phyloP scores from a whole-genome alignment of 2,329 filamentous ascomycete genomes.

The Talaromyces verruculosus region DNA sequence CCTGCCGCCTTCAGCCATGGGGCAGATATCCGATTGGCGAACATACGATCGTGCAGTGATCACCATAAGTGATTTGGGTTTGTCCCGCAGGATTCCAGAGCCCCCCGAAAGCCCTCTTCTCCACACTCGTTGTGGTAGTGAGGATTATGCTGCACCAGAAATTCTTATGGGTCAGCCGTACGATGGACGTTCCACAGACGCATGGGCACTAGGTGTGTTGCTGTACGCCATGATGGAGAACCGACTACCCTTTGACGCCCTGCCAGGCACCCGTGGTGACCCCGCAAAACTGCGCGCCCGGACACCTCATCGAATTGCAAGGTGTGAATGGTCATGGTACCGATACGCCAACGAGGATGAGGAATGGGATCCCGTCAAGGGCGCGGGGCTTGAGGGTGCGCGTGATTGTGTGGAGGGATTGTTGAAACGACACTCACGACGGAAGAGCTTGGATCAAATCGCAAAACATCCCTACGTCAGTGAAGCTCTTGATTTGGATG shows the following conservation, averaged over 20 bases:
- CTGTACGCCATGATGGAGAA: slow-evolving; percentile 92
- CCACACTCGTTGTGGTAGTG: slow-evolving; percentile 90
- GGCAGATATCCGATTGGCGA: slow-evolving; percentile 67
- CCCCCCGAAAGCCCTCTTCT: slow-evolving; percentile 77
- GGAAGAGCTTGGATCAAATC: slow-evolving; percentile 74
- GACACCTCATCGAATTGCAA: slow-evolving; percentile 89
- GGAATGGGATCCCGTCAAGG: slow-evolving; percentile 74
- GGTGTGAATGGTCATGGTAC: slow-evolving; percentile 94
- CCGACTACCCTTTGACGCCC: slow-evolving; percentile 88
- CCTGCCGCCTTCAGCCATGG: slow-evolving; percentile 66
- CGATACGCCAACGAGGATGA: slow-evolving; percentile 80
- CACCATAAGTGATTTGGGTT: slow-evolving; percentile 86
- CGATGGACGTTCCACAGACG: slow-evolving; percentile 86
- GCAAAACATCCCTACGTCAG: slow-evolving; percentile 73
- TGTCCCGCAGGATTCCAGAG: slow-evolving; percentile 76
- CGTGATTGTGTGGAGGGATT: slow-evolving; percentile 80
- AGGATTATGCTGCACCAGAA: slow-evolving; percentile 96
- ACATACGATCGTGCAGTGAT: slow-evolving; percentile 78
- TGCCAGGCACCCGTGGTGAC: slow-evolving; percentile 72
- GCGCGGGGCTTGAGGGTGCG: slow-evolving; percentile 68
- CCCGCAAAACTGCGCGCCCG: slow-evolving; percentile 73
- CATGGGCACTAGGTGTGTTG: slow-evolving; percentile 91
- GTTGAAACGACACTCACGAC: slow-evolving; percentile 75
- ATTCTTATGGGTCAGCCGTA: slow-evolving; percentile 94
- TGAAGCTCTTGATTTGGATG: slow-evolving; percentile 67